phyloP scores from a whole-genome alignment of 129 eudicot genomes.

The Kitagawia praeruptora region DNA sequence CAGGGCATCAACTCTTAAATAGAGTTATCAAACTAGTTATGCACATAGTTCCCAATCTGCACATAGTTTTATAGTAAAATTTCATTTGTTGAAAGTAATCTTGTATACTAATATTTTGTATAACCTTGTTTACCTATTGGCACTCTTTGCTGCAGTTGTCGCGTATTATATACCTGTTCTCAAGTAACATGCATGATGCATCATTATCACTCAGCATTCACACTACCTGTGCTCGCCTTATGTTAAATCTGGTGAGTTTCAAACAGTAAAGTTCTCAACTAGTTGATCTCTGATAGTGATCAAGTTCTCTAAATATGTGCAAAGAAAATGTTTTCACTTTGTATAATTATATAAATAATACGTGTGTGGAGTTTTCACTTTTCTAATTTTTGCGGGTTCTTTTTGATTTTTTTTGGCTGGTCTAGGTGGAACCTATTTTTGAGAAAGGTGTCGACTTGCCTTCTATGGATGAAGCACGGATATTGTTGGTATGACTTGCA shows the following conservation, averaged over 20 bases:
- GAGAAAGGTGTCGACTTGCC: constrained; percentile 90
- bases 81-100: neutral
- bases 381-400: neutral
- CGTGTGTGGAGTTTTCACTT: neutral
- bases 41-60: neutral
- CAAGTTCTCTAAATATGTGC: neutral
- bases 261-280: constrained; percentile 10
- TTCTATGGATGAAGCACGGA: constrained; percentile 96
- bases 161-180: constrained; percentile 87
- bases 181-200: constrained; percentile 99
- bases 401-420: neutral
- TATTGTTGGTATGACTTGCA: constrained; percentile 56
- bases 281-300: neutral
- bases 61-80: neutral
- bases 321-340: neutral
- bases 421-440: constrained; percentile 92
- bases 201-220: constrained; percentile 94
- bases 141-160: constrained; percentile 62
- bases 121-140: neutral
- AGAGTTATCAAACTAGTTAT: neutral
- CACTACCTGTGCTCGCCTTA: constrained; percentile 95
- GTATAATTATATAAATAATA: neutral
- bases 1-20: neutral
- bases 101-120: neutral
- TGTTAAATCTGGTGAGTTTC: constrained; percentile 76